phyloP scores from a whole-genome alignment of 805 yeast genomes.

The Wickerhamiella azyma region DNA sequence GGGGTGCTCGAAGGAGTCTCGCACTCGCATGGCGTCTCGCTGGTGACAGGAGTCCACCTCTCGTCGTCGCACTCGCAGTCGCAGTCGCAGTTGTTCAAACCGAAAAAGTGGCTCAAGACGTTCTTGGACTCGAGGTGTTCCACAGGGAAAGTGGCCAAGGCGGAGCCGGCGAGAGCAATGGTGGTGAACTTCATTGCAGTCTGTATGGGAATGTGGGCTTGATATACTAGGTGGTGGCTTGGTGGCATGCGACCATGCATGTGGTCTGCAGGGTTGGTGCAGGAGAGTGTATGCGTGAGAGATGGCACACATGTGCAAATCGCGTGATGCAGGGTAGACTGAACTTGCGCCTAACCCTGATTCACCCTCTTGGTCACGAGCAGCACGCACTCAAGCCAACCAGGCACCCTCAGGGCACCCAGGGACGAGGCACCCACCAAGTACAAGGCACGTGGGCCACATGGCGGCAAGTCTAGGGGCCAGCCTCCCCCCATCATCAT shows the following conservation, averaged over 20 bases:
- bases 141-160: not conserved
- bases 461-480: too few species aligned
- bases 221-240: not conserved
- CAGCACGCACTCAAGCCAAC: not conserved
- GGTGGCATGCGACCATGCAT: not conserved
- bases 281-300: too few species aligned
- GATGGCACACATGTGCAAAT: too few species aligned
- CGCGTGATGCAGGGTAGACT: too few species aligned
- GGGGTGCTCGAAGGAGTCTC: not conserved
- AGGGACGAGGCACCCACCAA: too few species aligned
- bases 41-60: not conserved
- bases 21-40: not conserved
- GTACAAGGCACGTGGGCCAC: too few species aligned
- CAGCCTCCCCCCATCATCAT: not conserved
- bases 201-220: not conserved
- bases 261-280: not conserved
- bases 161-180: not conserved
- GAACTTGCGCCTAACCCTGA: too few species aligned
- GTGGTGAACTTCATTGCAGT: slow-evolving; percentile 1
- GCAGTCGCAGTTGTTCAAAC: not conserved
- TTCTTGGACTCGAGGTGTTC: not conserved
- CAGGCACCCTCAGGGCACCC: too few species aligned
- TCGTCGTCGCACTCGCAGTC: slow-evolving; percentile 1
- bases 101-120: not conserved
- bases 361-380: not conserved